Base-by-base conservation (phyloP, 768 basidiomycete genomes). In the Trametes gibbosa region DNA sequence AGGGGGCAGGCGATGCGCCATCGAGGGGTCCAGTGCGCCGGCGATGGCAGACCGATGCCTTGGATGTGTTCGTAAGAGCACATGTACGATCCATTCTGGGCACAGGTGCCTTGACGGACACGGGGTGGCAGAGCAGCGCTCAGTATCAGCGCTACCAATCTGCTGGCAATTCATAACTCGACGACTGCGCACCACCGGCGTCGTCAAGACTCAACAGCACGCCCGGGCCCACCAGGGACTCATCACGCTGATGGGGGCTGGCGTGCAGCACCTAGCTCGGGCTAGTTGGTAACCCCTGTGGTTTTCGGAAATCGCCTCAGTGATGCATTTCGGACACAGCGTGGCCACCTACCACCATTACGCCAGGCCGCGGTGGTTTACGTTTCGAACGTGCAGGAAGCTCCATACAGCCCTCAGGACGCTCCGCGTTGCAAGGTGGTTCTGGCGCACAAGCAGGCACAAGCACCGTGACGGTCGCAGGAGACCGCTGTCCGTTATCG, bases 11-110 rank as follows among this genome's bases (percentile, higher is more conserved):
- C 5, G 10, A 39, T 39, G 13, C 37, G 10, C 37, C 13, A 39
- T 39, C 37, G 37, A 39, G 37, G 14, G n/a, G 29, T 48, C 52
- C 43, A 53, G 47, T 45, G 41, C 53, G 59, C 59, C 59, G 59
- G 59, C 37, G n/a, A 54, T 7, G 6, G 34, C 41, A 60, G 41
- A 35, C 59, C 59, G 59, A 39, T 19, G 9, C 32, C 10, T n/a
- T n/a, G 50, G 32, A 23, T 5, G 29, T 12, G 32, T 34, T 45
- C 40, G 24, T 12, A 17, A 47, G 24, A n/a, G 34, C 41, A 51
- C 39, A 25, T 14, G 37, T 39, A 47, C 42, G 2, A 19, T 41
- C 19, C 47, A 42, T 56, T 49, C 48, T 47, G 39, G 55, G 39
- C 7, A 46, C 39, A 35, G 46, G 55, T 40, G 29, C 55, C 8